Evolutionary conservation across 148 eudicot species (phyloP), one percentile per base, ranked within the genome.

Genomic region (Fagopyrum homotropicum): DNA sequence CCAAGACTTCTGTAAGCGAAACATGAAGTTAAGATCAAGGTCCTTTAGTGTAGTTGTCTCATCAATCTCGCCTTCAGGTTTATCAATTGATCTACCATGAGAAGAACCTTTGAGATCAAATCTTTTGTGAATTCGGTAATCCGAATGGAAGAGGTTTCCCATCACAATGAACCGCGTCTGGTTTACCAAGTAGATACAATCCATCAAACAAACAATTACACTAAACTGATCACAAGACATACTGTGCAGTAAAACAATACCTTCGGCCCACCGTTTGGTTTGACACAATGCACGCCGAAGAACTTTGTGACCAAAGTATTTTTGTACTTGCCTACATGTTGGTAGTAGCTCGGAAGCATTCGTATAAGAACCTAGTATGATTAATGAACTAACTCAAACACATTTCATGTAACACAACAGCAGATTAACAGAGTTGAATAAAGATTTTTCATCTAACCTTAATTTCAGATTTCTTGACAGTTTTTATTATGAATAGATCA

Each of bases 81-180:
- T 91, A 74, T 91, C 87, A 7, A 90, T 91, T 50, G 88, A 85
- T 48, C 98, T 93, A 48, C 98, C 98, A 79, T 91, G 88, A 44
- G 98, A 94, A 29, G 97, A 91, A 30, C 98, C 98, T 84, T 94
- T 94, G n/a, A 94, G 86, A 78, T 94, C 98, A 77, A 94, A 94
- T 74, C 98, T 83, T 85, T 85, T 89, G 81, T 94, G 98, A n/a
- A 94, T 90, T 52, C 87, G 89, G 79, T 94, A 90, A 68, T 90
- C 97, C 0, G 98, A 89, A 80, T 93, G 92, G 79, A 91, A 91
- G 78, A 94, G 71, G 80, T 94, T 94, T 11, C 98, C 98, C 98
- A 94, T 94, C 64, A 94, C 98, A 66, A 94, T 87, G 81, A 94
- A 94, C 75, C 98, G 89, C 0, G 95, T 94, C 98, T 94, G 78